Evolutionary conservation across 1,139 yeast genomes (phyloP), one percentile per base, ranked within the genome.

Genomic region (Taphrina communis): DNA sequence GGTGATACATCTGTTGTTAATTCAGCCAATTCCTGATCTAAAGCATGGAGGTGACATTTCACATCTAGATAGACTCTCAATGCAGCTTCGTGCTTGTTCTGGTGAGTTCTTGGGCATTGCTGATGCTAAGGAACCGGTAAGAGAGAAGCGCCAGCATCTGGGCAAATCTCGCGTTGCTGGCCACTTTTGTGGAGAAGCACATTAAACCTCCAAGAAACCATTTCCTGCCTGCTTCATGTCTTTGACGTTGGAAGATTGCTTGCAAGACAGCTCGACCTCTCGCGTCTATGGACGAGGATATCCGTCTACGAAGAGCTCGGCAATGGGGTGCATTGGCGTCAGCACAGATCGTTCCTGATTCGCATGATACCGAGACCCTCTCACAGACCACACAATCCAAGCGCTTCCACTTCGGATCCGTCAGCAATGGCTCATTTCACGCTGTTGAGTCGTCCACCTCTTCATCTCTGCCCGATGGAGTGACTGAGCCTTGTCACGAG

Each of bases 251-350:
- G 4, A 25, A 25, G 31, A 25, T 25, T 25, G 31, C 31, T 25
- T 25, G 31, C 31, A 25, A 25, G 31, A 25, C 31, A 2, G 31
- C 31, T 25, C 31, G 31, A 25, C 4, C 31, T 25, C 31, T 14
- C 6, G 52, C 25, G 38, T 12, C 21, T 44, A 58, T 58, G 62
- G 53, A 58, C 62, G 62, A 58, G 7, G 52, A 42, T 21, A 35
- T 44, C 9, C 62, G 62, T 31, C 62, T 7, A 31, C 41, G 31
- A 12, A 21, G 62, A 46, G 51, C 62, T 8, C 14, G 53, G 8
- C 38, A 31, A 44, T 58, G 62, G 62, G 53, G n/a, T 1, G 9
- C 53, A 7, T 50, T 38, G 36, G 8, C 53, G 1, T 6, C 31
- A 6, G 14, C 39, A 14, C n/a, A 6, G 6, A 21, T 2, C n/a